Evolutionary conservation across 176 grass and related monocot species (phyloP).

Genomic region (Musa beccarii): DNA sequence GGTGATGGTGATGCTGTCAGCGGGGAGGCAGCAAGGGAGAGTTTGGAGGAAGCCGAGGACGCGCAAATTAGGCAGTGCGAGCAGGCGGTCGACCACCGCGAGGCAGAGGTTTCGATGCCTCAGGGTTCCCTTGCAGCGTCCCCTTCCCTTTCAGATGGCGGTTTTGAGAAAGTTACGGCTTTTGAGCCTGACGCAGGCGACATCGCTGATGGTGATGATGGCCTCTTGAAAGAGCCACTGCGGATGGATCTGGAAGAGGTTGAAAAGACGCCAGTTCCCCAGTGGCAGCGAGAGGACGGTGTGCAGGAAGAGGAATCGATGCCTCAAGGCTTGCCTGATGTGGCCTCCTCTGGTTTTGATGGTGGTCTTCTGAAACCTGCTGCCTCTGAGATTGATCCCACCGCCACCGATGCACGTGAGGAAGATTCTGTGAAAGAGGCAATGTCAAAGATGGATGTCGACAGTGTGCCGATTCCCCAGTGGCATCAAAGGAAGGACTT

Average conservation of each 20-base stretch:
- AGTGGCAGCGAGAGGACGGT: neutral
- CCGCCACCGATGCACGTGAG: neutral
- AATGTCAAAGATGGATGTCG: neutral
- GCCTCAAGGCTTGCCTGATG: neutral
- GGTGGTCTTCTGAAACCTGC: neutral
- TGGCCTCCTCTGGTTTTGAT: neutral
- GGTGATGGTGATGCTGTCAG: too few relatives aligned
- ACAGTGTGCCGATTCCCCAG: neutral
- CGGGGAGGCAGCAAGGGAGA: too few relatives aligned
- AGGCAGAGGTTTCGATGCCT: neutral
- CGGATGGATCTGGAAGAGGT: neutral
- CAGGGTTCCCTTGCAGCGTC: neutral
- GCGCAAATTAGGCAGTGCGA: neutral
- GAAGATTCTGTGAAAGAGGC: neutral
- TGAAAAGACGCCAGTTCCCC: neutral
- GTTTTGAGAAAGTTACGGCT: neutral
- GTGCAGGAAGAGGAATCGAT: too few relatives aligned
- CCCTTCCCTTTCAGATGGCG: neutral
- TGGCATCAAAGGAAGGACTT: neutral
- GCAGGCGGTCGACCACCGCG: neutral
- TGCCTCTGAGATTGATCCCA: neutral
- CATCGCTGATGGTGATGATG: neutral
- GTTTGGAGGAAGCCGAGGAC: neutral
- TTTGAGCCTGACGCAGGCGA: neutral
- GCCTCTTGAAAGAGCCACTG: neutral